A percentile compares a stretch with the other conserved stretches of the same genome.
Evolutionary conservation across 208 protist species (phyloP).

Genomic region (Leishmania turanica): DNA sequence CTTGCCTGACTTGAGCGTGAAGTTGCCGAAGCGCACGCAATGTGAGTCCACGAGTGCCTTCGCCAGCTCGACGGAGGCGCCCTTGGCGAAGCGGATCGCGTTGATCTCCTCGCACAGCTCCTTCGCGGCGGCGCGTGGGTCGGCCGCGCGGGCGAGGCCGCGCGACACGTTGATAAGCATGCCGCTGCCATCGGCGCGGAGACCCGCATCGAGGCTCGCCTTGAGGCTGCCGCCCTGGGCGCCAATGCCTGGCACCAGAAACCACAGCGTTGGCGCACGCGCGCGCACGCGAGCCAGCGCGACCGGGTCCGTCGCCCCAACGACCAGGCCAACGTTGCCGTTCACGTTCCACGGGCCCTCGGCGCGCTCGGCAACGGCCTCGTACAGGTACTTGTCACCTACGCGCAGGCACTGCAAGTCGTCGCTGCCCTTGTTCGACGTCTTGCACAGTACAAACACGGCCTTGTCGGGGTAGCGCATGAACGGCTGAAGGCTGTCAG

Average conservation of each 20-base stretch:
- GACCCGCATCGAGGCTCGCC: constrained; percentile 70
- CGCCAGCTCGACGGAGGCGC: constrained; percentile 54
- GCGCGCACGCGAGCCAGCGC: constrained; percentile 76
- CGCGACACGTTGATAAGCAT: constrained; percentile 90
- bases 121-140: constrained; percentile 71
- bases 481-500: constrained; percentile 81
- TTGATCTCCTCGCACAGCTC: constrained; percentile 85
- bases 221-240: constrained; percentile 84
- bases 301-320: constrained; percentile 83
- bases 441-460: constrained; percentile 91
- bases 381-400: constrained; percentile 65
- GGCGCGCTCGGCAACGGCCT: constrained; percentile 77
- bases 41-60: constrained; percentile 74
- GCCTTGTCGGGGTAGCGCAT: constrained; percentile 74
- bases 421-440: constrained; percentile 88
- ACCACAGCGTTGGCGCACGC: constrained; percentile 82
- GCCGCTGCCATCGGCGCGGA: constrained; percentile 78
- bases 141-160: constrained; percentile 62
- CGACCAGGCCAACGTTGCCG: constrained; percentile 83
- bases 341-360: constrained; percentile 76
- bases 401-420: constrained; percentile 82
- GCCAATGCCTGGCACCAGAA: constrained; percentile 88
- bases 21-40: constrained; percentile 94
- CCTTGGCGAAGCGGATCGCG: constrained; percentile 52
- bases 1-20: constrained; percentile 96